These are phyloP conservation scores for Ceratocystis albifundus DNA, from an alignment of 2,329 filamentous ascomycete genomes.

Conservation along the genomic window DNA sequence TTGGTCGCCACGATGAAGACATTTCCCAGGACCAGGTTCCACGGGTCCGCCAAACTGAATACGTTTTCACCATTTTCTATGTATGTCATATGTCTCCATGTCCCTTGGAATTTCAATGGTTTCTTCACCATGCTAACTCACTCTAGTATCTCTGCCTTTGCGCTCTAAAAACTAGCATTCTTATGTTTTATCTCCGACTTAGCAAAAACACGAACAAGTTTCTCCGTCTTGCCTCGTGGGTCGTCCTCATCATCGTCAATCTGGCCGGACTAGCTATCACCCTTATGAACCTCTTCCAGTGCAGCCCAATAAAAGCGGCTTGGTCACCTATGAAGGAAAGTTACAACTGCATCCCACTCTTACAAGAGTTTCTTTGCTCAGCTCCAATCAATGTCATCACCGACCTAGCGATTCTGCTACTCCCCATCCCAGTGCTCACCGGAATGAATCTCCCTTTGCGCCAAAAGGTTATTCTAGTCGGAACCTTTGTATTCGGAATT, in stretches of 20 bases:
- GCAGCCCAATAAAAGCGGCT: conserved; percentile 58
- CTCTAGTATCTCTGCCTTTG: conserved; percentile 72
- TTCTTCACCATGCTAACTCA: conserved; percentile 4
- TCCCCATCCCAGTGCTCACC: conserved; percentile 81
- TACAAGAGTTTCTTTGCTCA: conserved; percentile 57
- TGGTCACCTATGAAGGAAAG: conserved; percentile 39
- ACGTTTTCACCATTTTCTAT: conserved; percentile 53
- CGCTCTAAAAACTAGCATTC: conserved; percentile 84
- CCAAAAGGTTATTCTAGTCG: conserved; percentile 76
- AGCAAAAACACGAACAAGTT: conserved; percentile 65
- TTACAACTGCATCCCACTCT: conserved; percentile 42
- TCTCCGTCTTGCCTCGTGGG: conserved; percentile 72
- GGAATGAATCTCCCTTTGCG: conserved; percentile 71
- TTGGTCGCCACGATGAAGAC: conserved; percentile 55
- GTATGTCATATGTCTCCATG: conserved; percentile 32
- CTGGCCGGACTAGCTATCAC: conserved; percentile 67
- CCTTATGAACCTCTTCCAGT: conserved; percentile 80
- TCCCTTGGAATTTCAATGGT: too few species aligned
- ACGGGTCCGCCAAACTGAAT: conserved; percentile 47
- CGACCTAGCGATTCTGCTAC: conserved; percentile 72
- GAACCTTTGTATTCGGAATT: conserved; percentile 76
- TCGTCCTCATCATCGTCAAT: conserved; percentile 66
- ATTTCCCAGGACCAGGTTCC: conserved; percentile 41
- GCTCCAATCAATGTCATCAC: conserved; percentile 87
- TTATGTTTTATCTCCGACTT: conserved; percentile 78